These are phyloP conservation scores for Murraya paniculata DNA, from an alignment of 345 rosid genomes.

Conservation along the genomic window DNA sequence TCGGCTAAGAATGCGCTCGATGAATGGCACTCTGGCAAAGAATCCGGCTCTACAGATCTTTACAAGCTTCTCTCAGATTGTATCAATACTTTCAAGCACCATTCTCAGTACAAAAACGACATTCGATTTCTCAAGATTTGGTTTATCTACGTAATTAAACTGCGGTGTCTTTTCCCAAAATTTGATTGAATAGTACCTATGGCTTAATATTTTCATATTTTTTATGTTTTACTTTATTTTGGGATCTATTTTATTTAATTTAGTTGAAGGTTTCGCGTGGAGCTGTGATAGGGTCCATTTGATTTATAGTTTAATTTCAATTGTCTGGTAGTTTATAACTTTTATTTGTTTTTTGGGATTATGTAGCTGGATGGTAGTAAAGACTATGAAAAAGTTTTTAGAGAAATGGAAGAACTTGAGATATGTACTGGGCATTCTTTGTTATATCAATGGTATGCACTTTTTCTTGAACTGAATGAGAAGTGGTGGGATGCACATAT, in stretches of 20 bases:
- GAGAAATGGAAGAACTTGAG: slow-evolving; percentile 54
- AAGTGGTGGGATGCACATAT: slow-evolving; percentile 56
- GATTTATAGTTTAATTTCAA: neutral
- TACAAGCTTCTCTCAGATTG: slow-evolving; percentile 50
- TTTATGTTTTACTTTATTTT: neutral
- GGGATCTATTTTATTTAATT: neutral
- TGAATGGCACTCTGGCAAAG: slow-evolving; percentile 35
- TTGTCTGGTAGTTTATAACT: neutral
- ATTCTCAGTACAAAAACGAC: slow-evolving; percentile 61
- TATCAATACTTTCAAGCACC: slow-evolving; percentile 52
- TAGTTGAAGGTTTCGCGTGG: neutral
- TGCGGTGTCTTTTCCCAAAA: neutral
- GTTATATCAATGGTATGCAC: slow-evolving; percentile 78
- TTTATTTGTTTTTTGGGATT: neutral
- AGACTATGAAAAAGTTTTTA: slow-evolving; percentile 53
- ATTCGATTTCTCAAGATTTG: slow-evolving; percentile 92
- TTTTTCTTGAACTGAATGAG: slow-evolving; percentile 76
- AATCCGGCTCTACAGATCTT: slow-evolving; percentile 29
- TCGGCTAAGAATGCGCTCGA: slow-evolving; percentile 45
- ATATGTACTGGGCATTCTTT: slow-evolving; percentile 46
- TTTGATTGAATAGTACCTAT: neutral
- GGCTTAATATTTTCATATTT: neutral
- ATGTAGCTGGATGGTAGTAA: slow-evolving; percentile 60
- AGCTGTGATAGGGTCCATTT: neutral
- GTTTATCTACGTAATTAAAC: slow-evolving; percentile 67